Conservation (phyloP, 768 basidiomycete species). For the Dioszegia aurantiaca region DNA sequence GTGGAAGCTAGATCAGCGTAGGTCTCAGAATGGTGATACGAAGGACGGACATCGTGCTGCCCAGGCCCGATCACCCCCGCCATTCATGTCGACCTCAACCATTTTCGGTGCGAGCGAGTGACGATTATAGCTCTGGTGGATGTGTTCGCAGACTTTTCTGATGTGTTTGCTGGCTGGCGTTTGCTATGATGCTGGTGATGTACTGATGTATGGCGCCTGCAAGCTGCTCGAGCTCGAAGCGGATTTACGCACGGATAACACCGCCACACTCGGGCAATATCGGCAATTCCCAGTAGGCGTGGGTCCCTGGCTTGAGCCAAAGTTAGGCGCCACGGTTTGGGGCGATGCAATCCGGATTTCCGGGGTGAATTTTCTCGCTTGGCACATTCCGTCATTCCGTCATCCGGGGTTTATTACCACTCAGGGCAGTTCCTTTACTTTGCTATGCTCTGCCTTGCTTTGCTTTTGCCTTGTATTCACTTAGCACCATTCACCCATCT, state of each 20-base stretch:
- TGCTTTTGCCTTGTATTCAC: too few relatives aligned
- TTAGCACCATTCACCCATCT: too few relatives aligned
- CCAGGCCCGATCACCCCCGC: slow-evolving; percentile 20
- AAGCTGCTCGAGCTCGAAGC: too few relatives aligned
- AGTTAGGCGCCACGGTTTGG: too few relatives aligned
- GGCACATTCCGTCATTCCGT: background rate
- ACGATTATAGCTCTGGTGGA: background rate
- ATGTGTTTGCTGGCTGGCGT: too few relatives aligned
- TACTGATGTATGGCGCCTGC: background rate
- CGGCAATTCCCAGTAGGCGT: background rate
- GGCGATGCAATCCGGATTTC: too few relatives aligned
- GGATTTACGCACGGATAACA: background rate
- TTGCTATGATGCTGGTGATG: too few relatives aligned
- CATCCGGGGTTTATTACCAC: background rate
- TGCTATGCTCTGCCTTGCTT: too few relatives aligned
- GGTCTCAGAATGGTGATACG: background rate
- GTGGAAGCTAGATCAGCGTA: slow-evolving; percentile 7
- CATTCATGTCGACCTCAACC: slow-evolving; percentile 44
- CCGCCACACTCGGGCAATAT: background rate
- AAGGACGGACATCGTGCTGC: slow-evolving; percentile 39
- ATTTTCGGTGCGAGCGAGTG: slow-evolving; percentile 25
- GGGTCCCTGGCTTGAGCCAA: too few relatives aligned
- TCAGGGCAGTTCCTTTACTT: background rate
- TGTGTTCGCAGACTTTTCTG: too few relatives aligned
- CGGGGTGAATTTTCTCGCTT: background rate